Evolutionary conservation across 1,139 yeast species (phyloP), one percentile per base, ranked within the genome.

Genomic region (Suhomyces bolitotheri): DNA sequence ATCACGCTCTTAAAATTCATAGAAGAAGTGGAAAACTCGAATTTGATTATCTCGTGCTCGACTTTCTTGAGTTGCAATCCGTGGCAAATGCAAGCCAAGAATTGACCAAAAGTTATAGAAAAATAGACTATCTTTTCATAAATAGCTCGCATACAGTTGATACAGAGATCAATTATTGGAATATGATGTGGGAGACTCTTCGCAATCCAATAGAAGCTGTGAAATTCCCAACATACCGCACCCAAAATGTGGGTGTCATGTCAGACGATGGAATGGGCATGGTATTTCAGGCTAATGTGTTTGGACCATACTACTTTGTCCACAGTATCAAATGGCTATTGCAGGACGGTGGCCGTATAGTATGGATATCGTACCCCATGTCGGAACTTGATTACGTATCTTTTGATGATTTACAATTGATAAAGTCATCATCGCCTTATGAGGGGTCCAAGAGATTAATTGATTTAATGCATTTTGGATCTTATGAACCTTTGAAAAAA

Each of bases 101-200:
- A 39, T 61, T 92, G 43, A 63, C 63, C 43, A 73, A 78, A 47
- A 75, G 80, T 42, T 89, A 80, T 61, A 53, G 59, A 14, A 75
- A 77, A 33, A 73, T 92, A 28, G 92, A 92, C 58, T 88, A 81
- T 55, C 56, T 90, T 43, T 86, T 85, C 53, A 72, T 89, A 41
- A 92, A 90, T 62, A 90, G 97, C 4, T 94, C 95, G 3, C 95
- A 86, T 53, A 90, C 95, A 22, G 87, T 82, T 7, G 85, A 87
- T 56, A 76, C 72, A 28, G 96, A 97, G 2, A 81, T 94, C 39
- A 90, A 89, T 58, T 90, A 96, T 89, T 38, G 73, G 29, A 80
- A 75, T 27, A 96, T 97, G 0, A 60, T 72, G 2, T 74, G 73
- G 44, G 90, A 88, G 48, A 73, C 87, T 4, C 54, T 78, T 21